A percentile compares a stretch with the other conserved stretches of the same genome.
Conservation (phyloP, 164 flowering plant genomes). For the Vitis rotundifolia region DNA sequence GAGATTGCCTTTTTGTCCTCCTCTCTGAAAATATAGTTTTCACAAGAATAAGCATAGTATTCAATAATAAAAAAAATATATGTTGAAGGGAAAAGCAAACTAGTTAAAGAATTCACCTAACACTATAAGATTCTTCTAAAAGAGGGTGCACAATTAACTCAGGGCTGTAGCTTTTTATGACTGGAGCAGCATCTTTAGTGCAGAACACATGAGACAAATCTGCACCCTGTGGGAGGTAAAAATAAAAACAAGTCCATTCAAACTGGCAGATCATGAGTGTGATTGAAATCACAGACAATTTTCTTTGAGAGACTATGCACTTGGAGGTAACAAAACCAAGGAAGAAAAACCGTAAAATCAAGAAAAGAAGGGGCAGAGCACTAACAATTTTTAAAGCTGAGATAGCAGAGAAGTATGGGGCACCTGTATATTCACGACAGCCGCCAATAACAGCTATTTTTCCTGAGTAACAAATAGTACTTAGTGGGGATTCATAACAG, state of each 20-base stretch:
- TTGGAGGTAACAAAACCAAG: not conserved
- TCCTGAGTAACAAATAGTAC: conserved; percentile 44
- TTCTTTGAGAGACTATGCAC: too few relatives aligned
- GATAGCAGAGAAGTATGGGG: conserved; percentile 97
- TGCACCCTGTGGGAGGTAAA: conserved; percentile 73
- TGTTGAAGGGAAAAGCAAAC: not conserved
- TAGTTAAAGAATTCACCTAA: conserved; percentile 48
- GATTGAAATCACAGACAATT: not conserved
- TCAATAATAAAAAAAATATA: not conserved
- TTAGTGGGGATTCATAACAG: not conserved
- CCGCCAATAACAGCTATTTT: conserved; percentile 97
- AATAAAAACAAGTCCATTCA: conserved; percentile 2
- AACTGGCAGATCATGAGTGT: not conserved
- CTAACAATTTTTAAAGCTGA: conserved; percentile 94
- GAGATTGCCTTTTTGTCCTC: conserved; percentile 52
- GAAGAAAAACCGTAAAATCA: not conserved
- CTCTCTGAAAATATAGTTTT: conserved; percentile 45
- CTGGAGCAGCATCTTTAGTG: conserved; percentile 91
- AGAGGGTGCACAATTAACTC: conserved; percentile 97
- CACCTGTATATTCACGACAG: conserved; percentile 98
- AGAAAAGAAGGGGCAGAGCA: conserved; percentile 9
- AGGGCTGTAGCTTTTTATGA: conserved; percentile 96
- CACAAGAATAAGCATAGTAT: conserved; percentile 9
- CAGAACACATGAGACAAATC: conserved; percentile 98
- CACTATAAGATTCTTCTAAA: conserved; percentile 83